Evolutionary conservation across 352 stramenopile genomes (phyloP).

Genomic region (Phytophthora podocarpi): DNA sequence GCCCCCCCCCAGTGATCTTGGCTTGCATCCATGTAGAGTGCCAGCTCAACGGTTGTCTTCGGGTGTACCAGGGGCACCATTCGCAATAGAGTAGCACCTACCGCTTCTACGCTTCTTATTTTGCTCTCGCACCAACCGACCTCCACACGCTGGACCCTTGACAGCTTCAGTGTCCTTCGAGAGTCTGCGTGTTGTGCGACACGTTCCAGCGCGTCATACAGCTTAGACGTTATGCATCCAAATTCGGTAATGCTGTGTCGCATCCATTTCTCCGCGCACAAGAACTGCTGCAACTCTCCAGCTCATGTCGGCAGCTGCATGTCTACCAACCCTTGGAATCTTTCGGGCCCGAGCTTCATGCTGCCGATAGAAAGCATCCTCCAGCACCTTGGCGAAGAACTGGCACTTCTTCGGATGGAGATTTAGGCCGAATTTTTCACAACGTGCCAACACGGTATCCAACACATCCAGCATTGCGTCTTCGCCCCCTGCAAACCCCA

Average conservation of each 20-base stretch:
- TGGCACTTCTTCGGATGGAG: conserved; percentile 2
- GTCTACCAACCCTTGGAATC: no score
- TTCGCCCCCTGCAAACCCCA: conserved; percentile 17
- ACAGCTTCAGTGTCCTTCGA: conserved; percentile 25
- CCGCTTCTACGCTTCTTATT: no score
- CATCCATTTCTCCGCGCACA: conserved; percentile 39
- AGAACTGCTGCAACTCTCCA: conserved; percentile 20
- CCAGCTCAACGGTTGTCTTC: no score
- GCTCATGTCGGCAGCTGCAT: conserved; percentile 20
- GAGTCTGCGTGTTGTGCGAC: neutral
- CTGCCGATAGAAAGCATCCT: no score
- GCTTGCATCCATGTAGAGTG: no score
- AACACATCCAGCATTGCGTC: conserved; percentile 16
- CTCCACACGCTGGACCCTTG: conserved; percentile 5
- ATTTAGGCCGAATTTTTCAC: neutral
- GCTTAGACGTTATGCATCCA: neutral
- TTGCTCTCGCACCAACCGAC: no score
- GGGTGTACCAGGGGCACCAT: no score
- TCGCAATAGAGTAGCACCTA: no score
- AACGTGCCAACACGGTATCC: neutral
- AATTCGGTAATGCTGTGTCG: conserved; percentile 35
- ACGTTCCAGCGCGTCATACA: conserved; percentile 11
- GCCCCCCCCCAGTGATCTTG: no score
- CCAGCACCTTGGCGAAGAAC: no score
- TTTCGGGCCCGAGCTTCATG: no score